Evolutionary conservation across 2,329 filamentous ascomycete species (phyloP).

Genomic region (Hypoxylon sp.): DNA sequence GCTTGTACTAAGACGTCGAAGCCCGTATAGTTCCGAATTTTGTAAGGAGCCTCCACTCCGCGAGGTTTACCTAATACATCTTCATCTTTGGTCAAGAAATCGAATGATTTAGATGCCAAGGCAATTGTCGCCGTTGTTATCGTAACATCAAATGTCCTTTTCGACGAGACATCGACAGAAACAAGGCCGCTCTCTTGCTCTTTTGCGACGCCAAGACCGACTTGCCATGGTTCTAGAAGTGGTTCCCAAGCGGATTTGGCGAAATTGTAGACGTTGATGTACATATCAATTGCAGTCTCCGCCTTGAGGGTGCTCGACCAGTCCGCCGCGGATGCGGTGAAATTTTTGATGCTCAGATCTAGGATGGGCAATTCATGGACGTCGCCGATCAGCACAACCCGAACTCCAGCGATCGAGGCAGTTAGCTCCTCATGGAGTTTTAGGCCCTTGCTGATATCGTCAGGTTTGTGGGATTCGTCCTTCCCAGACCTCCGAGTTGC

Average conservation of each 20-base stretch:
- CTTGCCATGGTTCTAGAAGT: conserved; percentile 92
- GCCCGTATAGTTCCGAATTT: conserved; percentile 94
- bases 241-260: conserved; percentile 99
- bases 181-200: conserved; percentile 80
- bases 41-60: conserved; percentile 90
- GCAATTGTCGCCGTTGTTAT: conserved; percentile 95
- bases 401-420: conserved; percentile 87
- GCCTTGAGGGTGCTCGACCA: conserved; percentile 92
- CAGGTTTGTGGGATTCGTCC: conserved; percentile 48
- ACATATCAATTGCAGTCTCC: conserved; percentile 91
- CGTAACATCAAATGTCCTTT: conserved; percentile 91
- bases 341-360: conserved; percentile 92
- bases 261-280: conserved; percentile 98
- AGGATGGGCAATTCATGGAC: conserved; percentile 94
- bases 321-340: conserved; percentile 85
- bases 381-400: conserved; percentile 94
- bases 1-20: conserved; percentile 90
- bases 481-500: conserved; percentile 47
- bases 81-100: conserved; percentile 88
- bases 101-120: conserved; percentile 89
- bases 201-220: conserved; percentile 90
- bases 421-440: conserved; percentile 78
- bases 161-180: conserved; percentile 86
- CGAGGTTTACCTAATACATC: conserved; percentile 94
- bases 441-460: conserved; percentile 51